Conservation (phyloP, 495 filamentous ascomycete species). For the Penicillium paradoxum region DNA sequence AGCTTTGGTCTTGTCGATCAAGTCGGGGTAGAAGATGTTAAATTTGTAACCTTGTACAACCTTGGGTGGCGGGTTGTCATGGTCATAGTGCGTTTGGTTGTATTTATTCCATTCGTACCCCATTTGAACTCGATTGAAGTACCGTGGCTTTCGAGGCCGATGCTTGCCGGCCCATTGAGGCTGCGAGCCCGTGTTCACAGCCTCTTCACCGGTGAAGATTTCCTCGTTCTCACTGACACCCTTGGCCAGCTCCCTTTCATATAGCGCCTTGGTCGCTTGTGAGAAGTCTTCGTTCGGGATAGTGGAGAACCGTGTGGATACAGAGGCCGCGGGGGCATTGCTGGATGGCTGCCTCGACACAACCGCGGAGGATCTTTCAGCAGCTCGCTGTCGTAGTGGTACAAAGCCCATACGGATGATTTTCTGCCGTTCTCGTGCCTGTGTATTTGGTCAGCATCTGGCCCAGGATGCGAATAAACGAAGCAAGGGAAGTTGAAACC, state of each 20-base stretch:
- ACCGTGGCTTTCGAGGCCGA: conserved; percentile 86
- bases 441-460: conserved; percentile 1
- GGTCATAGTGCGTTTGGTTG: conserved; percentile 99
- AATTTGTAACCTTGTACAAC: conserved; percentile 99
- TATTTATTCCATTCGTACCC: conserved; percentile 99
- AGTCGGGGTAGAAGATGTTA: conserved; percentile 98
- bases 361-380: conserved; percentile 44
- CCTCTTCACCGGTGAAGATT: conserved; percentile 90
- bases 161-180: conserved; percentile 88
- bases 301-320: conserved; percentile 67
- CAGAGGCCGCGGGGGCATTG: conserved; percentile 34
- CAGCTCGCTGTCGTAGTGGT: conserved; percentile 51
- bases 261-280: conserved; percentile 83
- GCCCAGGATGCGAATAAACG: neutral
- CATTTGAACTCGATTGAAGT: conserved; percentile 98
- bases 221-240: conserved; percentile 93
- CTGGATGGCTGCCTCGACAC: conserved; percentile 25
- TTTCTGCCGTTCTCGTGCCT: conserved; percentile 58
- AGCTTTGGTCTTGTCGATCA: conserved; percentile 93
- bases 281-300: conserved; percentile 81
- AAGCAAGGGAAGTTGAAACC: conserved; percentile 10
- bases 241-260: conserved; percentile 88
- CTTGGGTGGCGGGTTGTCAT: conserved; percentile 96
- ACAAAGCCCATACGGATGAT: conserved; percentile 67
- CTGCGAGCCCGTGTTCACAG: conserved; percentile 57